Base-by-base conservation (phyloP, 1,284 basidiomycete genomes). In the Chalciporus sp. region DNA sequence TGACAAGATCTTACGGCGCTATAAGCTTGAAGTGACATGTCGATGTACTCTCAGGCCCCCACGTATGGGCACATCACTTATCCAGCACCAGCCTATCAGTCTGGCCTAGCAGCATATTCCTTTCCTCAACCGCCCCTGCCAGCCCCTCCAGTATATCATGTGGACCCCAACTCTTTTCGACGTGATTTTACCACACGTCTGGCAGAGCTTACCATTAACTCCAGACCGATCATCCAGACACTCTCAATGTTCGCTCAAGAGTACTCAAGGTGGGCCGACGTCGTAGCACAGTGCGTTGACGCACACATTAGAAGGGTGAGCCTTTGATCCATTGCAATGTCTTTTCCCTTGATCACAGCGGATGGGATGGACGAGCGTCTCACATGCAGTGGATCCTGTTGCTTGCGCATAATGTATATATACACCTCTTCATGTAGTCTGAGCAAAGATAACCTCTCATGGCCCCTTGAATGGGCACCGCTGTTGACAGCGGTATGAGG, bases 221-320 rank as follows among this genome's bases (percentile, higher is more conserved):
- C 95, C 61, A 90, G 95, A 68, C 92, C 94, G 14, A 88, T 98
- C 61, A 99, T 99, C 64, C 95, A 96, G 74, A 85, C 84, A 58
- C 77, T 99, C n/a, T 98, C 96, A 28, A 85, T 96, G 79, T 84
- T 94, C 65, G 95, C 97, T 33, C 90, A 94, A 77, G 90, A 96
- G 57, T 88, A 91, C 69, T 78, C 85, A 51, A 85, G 90, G 58
- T 81, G 88, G 74, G 86, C 92, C 60, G 84, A 88, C 55, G 84
- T 94, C 49, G 89, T 98, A 20, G 90, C 89, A 1, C 88, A 95
- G 61, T 94, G 92, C 70, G 76, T 99, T 45, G 94, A 97, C 66
- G 75, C 81, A 28, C 95, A 98, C 61, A 94, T 98, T 53, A 81
- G 90, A 61, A 77, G 83, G 85, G 91, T 94, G 87, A 91, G 91